Evolutionary conservation across 176 grass and related monocot genomes (phyloP), one percentile per base, ranked within the genome.

Genomic region (Elymus sibiricus): DNA sequence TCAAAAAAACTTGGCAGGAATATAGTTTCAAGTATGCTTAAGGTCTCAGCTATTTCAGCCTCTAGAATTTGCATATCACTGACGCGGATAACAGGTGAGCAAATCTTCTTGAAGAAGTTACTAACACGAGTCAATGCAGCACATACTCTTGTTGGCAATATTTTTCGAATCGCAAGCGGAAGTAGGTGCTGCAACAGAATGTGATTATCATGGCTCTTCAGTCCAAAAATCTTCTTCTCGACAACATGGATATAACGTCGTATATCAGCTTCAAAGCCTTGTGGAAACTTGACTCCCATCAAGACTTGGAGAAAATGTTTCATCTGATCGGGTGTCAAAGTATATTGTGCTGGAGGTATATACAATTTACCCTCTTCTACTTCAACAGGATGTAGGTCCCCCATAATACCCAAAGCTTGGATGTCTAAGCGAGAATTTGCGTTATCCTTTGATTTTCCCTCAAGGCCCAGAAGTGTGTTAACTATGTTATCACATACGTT

Each of bases 221-320:
- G 5, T 24, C 75, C 51, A 60, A 24, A 6, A 37, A 56, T 78
- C 75, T 59, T 78, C 9, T 59, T 78, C 47, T 78, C 75, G 5
- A 11, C 1, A 38, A 78, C 75, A 38, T 78, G 28, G 1, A 78
- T 51, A 78, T 59, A 34, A 35, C 49, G 1, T 1, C 29, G 15
- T 24, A 78, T 58, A 60, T 78, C 29, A 60, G 75, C 5, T 78
- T 51, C 75, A 59, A 59, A 78, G 22, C 73, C 73, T 42, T 71
- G 3, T 11, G 67, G 37, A 5, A 76, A 76, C 15, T 51, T 76
- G 4, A 51, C 44, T 49, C 44, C 75, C 5, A 59, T 78, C 29
- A 78, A 22, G 34, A 78, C 17, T 59, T 78, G 16, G 5, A 16
- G 35, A 60, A 78, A 58, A 1, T 24, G 5, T 31, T 53, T 21